phyloP scores from a whole-genome alignment of 2,329 filamentous ascomycete species.

The Verticillium longisporum region DNA sequence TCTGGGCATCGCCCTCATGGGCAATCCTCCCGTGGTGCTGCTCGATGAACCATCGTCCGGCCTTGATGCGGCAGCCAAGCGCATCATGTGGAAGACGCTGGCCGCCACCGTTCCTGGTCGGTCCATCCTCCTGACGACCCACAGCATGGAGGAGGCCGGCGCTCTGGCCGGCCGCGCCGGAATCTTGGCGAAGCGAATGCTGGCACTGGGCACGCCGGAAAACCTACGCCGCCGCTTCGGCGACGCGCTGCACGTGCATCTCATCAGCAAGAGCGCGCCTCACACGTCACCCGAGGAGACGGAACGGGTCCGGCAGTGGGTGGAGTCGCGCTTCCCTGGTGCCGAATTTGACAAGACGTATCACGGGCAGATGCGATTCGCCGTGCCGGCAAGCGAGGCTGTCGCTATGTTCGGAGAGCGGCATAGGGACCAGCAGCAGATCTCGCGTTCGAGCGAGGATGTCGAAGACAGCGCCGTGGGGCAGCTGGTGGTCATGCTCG shows the following conservation, averaged over 20 bases:
- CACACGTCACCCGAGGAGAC: slow-evolving; percentile 66
- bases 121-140: slow-evolving; percentile 83
- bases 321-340: slow-evolving; percentile 50
- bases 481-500: slow-evolving; percentile 63
- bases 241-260: slow-evolving; percentile 71
- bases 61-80: slow-evolving; percentile 84
- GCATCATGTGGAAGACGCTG: slow-evolving; percentile 88
- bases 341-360: slow-evolving; percentile 61
- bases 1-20: slow-evolving; percentile 85
- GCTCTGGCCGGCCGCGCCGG: slow-evolving; percentile 77
- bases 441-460: slow-evolving; percentile 17
- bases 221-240: slow-evolving; percentile 69
- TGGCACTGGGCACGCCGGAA: slow-evolving; percentile 73
- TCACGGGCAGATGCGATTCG: slow-evolving; percentile 20
- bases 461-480: slow-evolving; percentile 51
- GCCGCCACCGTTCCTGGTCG: slow-evolving; percentile 66
- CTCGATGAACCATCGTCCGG: slow-evolving; percentile 86
- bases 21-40: slow-evolving; percentile 79
- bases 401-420: slow-evolving; percentile 22
- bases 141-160: slow-evolving; percentile 93
- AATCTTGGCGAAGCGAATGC: slow-evolving; percentile 80
- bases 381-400: slow-evolving; percentile 50
- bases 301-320: slow-evolving; percentile 58
- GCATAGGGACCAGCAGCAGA: slow-evolving; percentile 13
- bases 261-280: slow-evolving; percentile 70